Percentiles rank a stretch among this genome's conserved stretches.
Evolutionary conservation across 2,329 filamentous ascomycete species (phyloP).

Genomic region (Pseudopyrenochaeta lycopersici): DNA sequence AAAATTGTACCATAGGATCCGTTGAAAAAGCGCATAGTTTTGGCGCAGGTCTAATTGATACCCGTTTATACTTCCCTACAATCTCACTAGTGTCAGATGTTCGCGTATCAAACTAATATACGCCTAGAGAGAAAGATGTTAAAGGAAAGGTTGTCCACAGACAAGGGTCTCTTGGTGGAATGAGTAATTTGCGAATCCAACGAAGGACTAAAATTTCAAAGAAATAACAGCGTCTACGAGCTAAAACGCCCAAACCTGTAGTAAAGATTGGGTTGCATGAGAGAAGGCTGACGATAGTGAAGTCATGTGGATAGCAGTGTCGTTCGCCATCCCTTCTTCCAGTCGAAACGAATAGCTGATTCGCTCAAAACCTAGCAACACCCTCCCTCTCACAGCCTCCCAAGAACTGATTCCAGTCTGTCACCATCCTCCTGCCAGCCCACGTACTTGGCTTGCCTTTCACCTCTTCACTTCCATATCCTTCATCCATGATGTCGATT

Average conservation of each 20-base stretch:
- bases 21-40: conserved; percentile 6
- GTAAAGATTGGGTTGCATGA: too few relatives aligned
- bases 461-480: neutral
- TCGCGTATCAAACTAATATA: neutral
- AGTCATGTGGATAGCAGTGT: too few relatives aligned
- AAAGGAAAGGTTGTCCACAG: too few relatives aligned
- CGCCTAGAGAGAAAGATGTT: neutral
- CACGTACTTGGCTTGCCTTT: conserved; percentile 12
- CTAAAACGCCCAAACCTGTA: neutral
- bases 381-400: conserved; percentile 28
- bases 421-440: conserved; percentile 20
- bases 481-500: neutral
- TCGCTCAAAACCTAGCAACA: conserved; percentile 20
- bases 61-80: conserved; percentile 8
- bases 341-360: neutral
- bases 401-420: conserved; percentile 22
- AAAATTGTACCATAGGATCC: conserved; percentile 3
- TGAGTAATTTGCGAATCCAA: neutral
- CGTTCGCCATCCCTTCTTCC: neutral
- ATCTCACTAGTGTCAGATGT: neutral
- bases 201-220: neutral
- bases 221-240: neutral
- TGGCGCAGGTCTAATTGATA: conserved; percentile 20
- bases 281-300: neutral
- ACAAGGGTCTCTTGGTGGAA: too few relatives aligned